These are phyloP conservation scores for Plasmodium gonderi DNA, from an alignment of 169 alveolate genomes.

Conservation along the genomic window DNA sequence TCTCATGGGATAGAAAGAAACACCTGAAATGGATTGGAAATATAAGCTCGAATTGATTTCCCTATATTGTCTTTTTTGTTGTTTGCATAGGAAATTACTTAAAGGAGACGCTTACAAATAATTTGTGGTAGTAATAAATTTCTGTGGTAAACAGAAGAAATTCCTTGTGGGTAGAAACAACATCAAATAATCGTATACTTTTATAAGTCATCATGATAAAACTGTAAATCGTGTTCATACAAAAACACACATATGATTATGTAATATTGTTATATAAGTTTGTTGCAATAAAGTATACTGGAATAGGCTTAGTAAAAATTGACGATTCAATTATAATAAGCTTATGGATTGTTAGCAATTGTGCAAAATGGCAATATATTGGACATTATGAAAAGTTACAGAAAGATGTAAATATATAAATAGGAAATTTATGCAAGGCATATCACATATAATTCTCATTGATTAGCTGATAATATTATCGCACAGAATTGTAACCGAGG, in stretches of 20 bases:
- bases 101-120: background rate
- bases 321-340: background rate
- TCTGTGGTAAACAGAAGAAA: background rate
- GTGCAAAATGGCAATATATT: background rate
- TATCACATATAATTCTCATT: background rate
- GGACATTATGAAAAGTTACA: background rate
- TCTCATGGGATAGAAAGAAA: background rate
- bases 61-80: background rate
- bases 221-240: too few species aligned
- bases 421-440: background rate
- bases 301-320: background rate
- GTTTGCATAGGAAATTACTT: background rate
- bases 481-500: background rate
- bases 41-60: background rate
- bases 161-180: background rate
- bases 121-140: background rate
- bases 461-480: background rate
- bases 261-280: background rate
- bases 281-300: background rate
- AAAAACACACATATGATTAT: background rate
- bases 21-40: background rate
- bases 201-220: too few species aligned
- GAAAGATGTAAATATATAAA: background rate
- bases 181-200: background rate
- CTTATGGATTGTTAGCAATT: background rate